A percentile compares a stretch with the other conserved stretches of the same genome.
These are phyloP conservation scores for Verticillium albo-atrum DNA, from an alignment of 2,329 filamentous ascomycete species.

Conservation along the genomic window DNA sequence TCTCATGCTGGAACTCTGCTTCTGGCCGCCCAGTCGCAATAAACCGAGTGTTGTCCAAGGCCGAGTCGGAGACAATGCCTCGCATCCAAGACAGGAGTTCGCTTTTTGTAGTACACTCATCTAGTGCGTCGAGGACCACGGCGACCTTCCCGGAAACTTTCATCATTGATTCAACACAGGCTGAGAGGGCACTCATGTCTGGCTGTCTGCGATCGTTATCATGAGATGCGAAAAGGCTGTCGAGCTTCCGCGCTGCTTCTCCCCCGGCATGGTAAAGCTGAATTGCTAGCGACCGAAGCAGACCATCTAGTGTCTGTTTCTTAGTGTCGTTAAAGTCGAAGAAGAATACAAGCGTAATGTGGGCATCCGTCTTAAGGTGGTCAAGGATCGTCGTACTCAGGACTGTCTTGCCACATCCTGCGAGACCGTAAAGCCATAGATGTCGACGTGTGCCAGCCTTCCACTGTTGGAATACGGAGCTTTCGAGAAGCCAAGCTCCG, in stretches of 20 bases:
- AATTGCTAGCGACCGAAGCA: constrained; percentile 12
- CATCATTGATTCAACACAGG: constrained; percentile 17
- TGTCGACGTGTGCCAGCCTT: constrained; percentile 7
- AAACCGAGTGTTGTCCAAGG: constrained; percentile 1
- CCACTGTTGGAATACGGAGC: constrained; percentile 10
- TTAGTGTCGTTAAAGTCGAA: constrained; percentile 15
- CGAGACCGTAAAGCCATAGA: constrained; percentile 13
- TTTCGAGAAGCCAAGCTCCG: constrained; percentile 11
- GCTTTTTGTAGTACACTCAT: constrained; percentile 14
- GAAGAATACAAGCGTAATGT: constrained; percentile 10
- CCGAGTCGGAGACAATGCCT: constrained; percentile 3
- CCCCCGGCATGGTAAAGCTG: constrained; percentile 13
- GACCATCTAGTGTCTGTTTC: constrained; percentile 13
- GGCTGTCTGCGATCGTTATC: constrained; percentile 17
- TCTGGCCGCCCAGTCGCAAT: not conserved
- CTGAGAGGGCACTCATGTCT: constrained; percentile 15
- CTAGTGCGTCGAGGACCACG: constrained; percentile 17
- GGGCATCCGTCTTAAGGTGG: not conserved
- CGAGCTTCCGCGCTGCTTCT: not conserved
- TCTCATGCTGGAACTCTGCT: not conserved
- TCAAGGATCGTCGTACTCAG: constrained; percentile 6
- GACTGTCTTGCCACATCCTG: constrained; percentile 16
- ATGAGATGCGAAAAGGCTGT: not conserved
- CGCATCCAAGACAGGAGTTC: constrained; percentile 15
- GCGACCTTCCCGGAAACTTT: not conserved